Evolutionary conservation across 257 asterid genomes (phyloP), one percentile per base, ranked within the genome.

Genomic region (Catharanthus roseus): DNA sequence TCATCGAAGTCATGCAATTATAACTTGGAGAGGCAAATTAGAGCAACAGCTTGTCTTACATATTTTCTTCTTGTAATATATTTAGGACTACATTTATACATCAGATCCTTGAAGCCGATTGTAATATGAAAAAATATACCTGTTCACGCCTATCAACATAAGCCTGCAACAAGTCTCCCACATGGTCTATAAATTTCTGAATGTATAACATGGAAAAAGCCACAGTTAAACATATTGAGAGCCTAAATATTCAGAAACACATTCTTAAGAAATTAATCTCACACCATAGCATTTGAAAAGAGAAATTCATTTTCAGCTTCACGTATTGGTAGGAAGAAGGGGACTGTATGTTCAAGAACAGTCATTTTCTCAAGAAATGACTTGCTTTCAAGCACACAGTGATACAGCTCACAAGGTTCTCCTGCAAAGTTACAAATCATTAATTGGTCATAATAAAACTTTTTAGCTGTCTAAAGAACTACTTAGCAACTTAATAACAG

Each of bases 291-390:
- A 84, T 91, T 95, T 72, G 96, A 83, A 71, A 95, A 85, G 79
- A 91, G 96, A 78, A 80, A 84, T 58, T 91, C 97, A 67, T 82
- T 89, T 83, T 91, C 99, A 13, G 87, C 88, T 61, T 95, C 96
- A 26, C 87, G 97, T 79, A 93, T 78, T 18, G 99, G 97, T 86
- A 93, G 82, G 96, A 91, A 91, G 79, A 93, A 91, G 29, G 97
- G 99, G 61, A 88, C 68, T 41, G 97, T 91, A 65, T 91, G 97
- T 83, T 91, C 98, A 80, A 87, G 82, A 73, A 95, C 97, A 24
- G 82, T 81, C 99, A 91, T 88, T 86, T 95, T 91, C 86, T 95
- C 99, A 81, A 95, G 97, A 84, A 95, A 95, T 47, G 99, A 95
- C 84, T 95, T 95, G 85, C 97, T 95, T 81, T 91, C 95, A 80